Conservation (phyloP, 2,329 filamentous ascomycete species). For the Sordariomycetes sp. region DNA sequence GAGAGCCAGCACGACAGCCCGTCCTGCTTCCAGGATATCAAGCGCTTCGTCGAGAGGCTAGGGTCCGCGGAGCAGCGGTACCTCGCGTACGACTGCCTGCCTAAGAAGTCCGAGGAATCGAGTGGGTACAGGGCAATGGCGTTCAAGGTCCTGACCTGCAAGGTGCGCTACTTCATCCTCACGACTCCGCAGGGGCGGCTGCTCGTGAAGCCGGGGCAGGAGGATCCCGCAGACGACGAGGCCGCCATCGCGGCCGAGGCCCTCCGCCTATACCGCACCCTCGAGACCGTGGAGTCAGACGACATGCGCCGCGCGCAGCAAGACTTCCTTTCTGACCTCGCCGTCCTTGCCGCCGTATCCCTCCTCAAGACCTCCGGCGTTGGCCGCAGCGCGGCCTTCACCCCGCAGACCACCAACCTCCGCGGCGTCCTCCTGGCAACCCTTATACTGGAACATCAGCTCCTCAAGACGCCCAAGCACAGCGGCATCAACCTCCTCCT, state of each 20-base stretch:
- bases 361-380: conserved; percentile 5
- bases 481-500: conserved; percentile 33
- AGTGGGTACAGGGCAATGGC: conserved; percentile 8
- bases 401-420: conserved; percentile 1
- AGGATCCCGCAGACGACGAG: not conserved
- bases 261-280: not conserved
- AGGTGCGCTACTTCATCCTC: conserved; percentile 3
- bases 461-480: conserved; percentile 28
- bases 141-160: not conserved
- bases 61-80: conserved; percentile 22
- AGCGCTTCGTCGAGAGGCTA: conserved; percentile 27
- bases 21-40: conserved; percentile 33
- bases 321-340: conserved; percentile 7
- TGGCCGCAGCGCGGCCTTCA: not conserved
- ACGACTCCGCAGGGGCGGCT: conserved; percentile 1
- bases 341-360: conserved; percentile 6
- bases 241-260: not conserved
- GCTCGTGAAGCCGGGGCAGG: not conserved
- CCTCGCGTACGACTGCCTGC: conserved; percentile 22
- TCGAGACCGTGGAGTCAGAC: not conserved
- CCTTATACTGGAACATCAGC: conserved; percentile 34
- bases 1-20: conserved; percentile 19
- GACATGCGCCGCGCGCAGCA: conserved; percentile 1
- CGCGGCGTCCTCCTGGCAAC: conserved; percentile 31
- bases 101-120: conserved; percentile 15